Evolutionary conservation across 192 early-diverging fungal genomes (phyloP).

Genomic region (Entomortierella chlamydospora): DNA sequence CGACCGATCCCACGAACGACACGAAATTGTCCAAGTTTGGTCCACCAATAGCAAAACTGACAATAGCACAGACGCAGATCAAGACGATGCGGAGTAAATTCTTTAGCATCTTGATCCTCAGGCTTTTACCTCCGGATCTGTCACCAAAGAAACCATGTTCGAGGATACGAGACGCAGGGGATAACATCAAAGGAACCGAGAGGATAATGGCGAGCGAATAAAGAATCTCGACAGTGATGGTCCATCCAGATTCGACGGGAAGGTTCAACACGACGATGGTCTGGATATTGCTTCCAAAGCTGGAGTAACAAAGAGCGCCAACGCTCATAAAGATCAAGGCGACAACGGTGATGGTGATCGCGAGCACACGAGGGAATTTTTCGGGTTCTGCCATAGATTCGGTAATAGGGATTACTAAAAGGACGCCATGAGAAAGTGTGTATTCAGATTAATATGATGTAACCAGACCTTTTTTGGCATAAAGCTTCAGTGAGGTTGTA

Average conservation of each 20-base stretch:
- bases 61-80: conserved; percentile 65
- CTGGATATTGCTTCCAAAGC: conserved; percentile 76
- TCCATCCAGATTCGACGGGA: conserved; percentile 63
- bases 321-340: conserved; percentile 58
- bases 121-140: conserved; percentile 57
- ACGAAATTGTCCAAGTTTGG: conserved; percentile 79
- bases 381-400: conserved; percentile 69
- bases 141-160: conserved; percentile 73
- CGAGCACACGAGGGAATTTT: conserved; percentile 64
- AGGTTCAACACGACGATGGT: conserved; percentile 81
- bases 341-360: conserved; percentile 57
- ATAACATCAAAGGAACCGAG: conserved; percentile 78
- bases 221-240: conserved; percentile 70
- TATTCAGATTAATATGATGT: too few species aligned
- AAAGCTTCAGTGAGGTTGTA: too few species aligned
- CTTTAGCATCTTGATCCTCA: conserved; percentile 81
- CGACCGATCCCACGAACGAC: conserved; percentile 83
- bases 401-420: conserved; percentile 64
- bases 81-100: conserved; percentile 70
- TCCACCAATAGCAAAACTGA: conserved; percentile 69
- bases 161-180: conserved; percentile 78
- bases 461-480: too few species aligned
- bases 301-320: conserved; percentile 68
- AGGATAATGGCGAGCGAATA: conserved; percentile 83
- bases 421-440: too few species aligned